Evolutionary conservation across 208 protist species (phyloP).

Genomic region (Leishmania braziliensis): DNA sequence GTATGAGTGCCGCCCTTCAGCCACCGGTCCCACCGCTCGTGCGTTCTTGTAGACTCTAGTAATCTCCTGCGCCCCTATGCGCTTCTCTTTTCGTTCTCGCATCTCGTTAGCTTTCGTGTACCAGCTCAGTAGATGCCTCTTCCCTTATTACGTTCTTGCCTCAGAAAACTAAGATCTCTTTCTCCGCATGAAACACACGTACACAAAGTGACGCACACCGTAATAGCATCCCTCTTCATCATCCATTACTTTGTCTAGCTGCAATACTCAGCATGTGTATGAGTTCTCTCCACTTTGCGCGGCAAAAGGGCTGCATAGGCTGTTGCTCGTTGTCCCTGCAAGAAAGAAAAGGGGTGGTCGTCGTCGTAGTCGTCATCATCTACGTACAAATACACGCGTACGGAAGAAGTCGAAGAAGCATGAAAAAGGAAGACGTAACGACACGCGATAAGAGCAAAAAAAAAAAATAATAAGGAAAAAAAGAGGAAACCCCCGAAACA

Average conservation of each 20-base stretch:
- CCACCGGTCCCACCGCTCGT: neutral
- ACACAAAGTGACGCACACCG: neutral
- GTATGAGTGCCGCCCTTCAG: neutral
- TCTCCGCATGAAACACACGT: neutral
- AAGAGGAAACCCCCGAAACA: neutral
- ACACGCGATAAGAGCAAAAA: neutral
- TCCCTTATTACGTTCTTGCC: neutral
- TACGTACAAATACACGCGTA: conserved; percentile 10
- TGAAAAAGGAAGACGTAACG: neutral
- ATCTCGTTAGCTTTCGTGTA: neutral
- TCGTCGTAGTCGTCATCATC: neutral
- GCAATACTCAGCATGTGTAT: neutral
- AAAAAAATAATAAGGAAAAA: neutral
- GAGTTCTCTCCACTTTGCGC: neutral
- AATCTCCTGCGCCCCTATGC: neutral
- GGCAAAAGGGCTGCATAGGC: neutral
- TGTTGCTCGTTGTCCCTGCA: neutral
- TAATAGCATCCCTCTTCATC: neutral
- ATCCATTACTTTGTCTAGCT: neutral
- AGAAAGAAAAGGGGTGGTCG: neutral
- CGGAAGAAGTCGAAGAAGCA: neutral
- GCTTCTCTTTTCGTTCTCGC: neutral
- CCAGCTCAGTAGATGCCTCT: neutral
- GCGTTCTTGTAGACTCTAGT: neutral
- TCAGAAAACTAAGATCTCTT: neutral